Percentiles rank a stretch among this genome's conserved stretches.
phyloP scores from a whole-genome alignment of 805 yeast genomes.

The Candida dajiaensis region DNA sequence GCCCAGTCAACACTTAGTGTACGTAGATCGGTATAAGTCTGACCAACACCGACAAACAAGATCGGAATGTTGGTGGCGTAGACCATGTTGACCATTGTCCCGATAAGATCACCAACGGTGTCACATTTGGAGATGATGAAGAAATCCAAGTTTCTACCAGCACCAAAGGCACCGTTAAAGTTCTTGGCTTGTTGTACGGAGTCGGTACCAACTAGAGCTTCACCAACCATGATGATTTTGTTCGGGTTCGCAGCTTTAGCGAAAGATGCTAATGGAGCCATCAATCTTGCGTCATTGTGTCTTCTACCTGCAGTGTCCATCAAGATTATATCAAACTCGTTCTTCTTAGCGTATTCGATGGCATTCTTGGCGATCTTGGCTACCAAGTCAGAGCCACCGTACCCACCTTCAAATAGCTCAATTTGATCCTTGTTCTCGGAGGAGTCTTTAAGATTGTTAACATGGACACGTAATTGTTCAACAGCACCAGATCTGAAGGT shows the following conservation, averaged over 20 bases:
- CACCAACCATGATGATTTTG: conserved; percentile 97
- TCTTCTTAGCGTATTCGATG: conserved; percentile 65
- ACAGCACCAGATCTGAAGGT: conserved; percentile 98
- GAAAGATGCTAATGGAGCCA: conserved; percentile 93
- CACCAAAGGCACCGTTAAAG: conserved; percentile 90
- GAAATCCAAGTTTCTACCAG: conserved; percentile 73
- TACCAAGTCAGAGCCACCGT: conserved; percentile 93
- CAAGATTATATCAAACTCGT: conserved; percentile 75
- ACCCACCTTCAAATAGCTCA: conserved; percentile 89
- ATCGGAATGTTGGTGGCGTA: conserved; percentile 95
- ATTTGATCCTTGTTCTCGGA: conserved; percentile 41
- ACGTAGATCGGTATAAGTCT: conserved; percentile 90
- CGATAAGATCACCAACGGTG: conserved; percentile 94
- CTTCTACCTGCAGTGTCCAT: conserved; percentile 98
- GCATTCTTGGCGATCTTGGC: conserved; percentile 92
- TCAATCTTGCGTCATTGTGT: conserved; percentile 87
- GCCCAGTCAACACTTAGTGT: conserved; percentile 90
- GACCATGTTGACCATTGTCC: conserved; percentile 96
- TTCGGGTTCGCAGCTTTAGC: conserved; percentile 95
- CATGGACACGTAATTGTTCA: conserved; percentile 95
- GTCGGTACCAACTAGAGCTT: conserved; percentile 95
- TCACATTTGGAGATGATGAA: conserved; percentile 93
- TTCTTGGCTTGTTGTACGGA: conserved; percentile 93
- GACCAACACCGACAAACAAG: conserved; percentile 93
- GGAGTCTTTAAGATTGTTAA: conserved; percentile 68